phyloP scores from a whole-genome alignment of 257 asterid species.

The Plectranthus barbatus region DNA sequence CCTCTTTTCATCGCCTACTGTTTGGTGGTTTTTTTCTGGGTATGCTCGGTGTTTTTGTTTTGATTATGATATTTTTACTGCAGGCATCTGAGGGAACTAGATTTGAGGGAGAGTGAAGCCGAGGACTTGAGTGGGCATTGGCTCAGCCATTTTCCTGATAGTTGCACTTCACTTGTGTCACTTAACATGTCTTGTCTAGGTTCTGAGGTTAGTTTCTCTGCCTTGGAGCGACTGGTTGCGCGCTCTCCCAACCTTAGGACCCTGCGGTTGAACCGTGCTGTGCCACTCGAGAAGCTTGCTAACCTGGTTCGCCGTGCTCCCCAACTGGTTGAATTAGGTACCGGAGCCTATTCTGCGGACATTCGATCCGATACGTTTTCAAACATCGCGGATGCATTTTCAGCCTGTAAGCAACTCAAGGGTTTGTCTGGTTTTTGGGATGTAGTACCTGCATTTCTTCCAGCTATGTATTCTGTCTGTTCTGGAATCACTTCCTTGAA shows the following conservation, averaged over 20 bases:
- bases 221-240: constrained; percentile 60
- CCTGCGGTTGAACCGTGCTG: constrained; percentile 56
- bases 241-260: constrained; percentile 55
- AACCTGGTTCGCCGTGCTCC: constrained; percentile 49
- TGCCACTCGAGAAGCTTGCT: constrained; percentile 66
- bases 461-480: constrained; percentile 67
- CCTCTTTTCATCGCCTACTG: background rate
- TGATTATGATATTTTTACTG: background rate
- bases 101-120: constrained; percentile 64
- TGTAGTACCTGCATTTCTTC: constrained; percentile 75
- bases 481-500: constrained; percentile 65
- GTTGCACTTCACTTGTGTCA: constrained; percentile 49
- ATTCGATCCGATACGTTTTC: constrained; percentile 45
- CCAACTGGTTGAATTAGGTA: constrained; percentile 58
- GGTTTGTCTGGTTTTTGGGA: constrained; percentile 94
- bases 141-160: constrained; percentile 62
- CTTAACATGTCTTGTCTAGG: constrained; percentile 58
- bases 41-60: background rate
- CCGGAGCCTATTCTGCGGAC: constrained; percentile 56
- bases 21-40: background rate
- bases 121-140: constrained; percentile 64
- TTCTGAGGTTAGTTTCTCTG: constrained; percentile 51
- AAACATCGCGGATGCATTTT: constrained; percentile 54
- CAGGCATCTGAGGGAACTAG: constrained; percentile 60
- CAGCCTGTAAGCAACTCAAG: constrained; percentile 62